Base-by-base conservation (phyloP, 306 rosid genomes). In the Notholithocarpus densiflorus region DNA sequence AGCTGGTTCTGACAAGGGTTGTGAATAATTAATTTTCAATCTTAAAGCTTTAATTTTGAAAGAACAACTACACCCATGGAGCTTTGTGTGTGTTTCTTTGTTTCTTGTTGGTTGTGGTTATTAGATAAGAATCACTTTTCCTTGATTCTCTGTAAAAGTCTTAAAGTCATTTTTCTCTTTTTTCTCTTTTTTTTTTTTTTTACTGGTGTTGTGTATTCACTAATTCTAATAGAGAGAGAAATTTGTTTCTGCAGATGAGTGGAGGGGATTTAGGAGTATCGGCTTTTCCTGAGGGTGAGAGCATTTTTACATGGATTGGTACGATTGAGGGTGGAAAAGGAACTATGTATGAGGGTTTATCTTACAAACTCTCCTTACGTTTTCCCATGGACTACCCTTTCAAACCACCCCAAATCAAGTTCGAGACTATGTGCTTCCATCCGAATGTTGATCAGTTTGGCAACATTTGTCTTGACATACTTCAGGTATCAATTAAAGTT, bases 291-390 rank as follows among this genome's bases (percentile, higher is more conserved):
- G 96, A 86, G 56, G 91, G 94, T 9, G 98, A 95, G 74, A 93
- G 94, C 86, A 92, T 95, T 81, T 95, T 92, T 78, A 79, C 97
- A 77, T 92, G 98, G 98, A 84, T 92, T 70, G 98, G 98, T 83
- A 95, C 98, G 37, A 91, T 95, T 26, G 96, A 91, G 88, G 98
- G 98, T 80, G 98, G 98, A 79, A 93, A 91, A 84, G 98, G 94
- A 81, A 95, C 98, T 56, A 29, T 82, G 29, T 95, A 91, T 27
- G 98, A 93, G 77, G 96, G 97, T 79, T 89, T 95, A 84, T 93
- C 98, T 34, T 95, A 92, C 88, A 95, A 95, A 71, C 98, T 95
- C 78, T 92, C 97, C 27, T 81, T 95, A 82, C 89, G 86, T 70
- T 95, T 95, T 87, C 98, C 98, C 56, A 55, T 83, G 79, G 97